phyloP scores from a whole-genome alignment of 192 early-diverging fungal species.

The Podila minutissima region DNA sequence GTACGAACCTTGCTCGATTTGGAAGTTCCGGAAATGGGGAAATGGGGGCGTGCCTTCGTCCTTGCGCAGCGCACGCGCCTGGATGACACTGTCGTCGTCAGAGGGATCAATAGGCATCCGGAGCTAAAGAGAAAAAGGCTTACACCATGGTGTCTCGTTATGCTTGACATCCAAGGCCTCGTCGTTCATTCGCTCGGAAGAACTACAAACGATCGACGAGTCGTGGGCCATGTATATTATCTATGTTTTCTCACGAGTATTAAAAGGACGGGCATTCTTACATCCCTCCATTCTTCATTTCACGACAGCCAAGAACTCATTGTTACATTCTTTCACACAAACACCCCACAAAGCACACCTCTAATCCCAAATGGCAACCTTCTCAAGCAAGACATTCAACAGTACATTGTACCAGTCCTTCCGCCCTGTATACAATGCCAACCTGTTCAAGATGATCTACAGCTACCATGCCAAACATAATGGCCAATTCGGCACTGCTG shows the following conservation, averaged over 20 bases:
- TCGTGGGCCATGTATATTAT: too few relatives aligned
- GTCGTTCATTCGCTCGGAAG: neutral
- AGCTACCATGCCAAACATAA: constrained; percentile 51
- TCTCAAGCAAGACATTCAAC: constrained; percentile 48
- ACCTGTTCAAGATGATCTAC: constrained; percentile 55
- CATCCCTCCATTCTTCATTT: neutral
- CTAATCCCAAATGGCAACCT: constrained; percentile 40
- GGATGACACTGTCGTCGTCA: too few relatives aligned
- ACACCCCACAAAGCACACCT: neutral
- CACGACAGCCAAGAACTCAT: neutral
- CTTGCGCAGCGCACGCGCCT: too few relatives aligned
- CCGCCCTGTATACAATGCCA: constrained; percentile 38
- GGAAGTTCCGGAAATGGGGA: too few relatives aligned
- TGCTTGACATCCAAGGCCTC: neutral
- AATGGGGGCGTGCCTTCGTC: too few relatives aligned
- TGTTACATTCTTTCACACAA: neutral
- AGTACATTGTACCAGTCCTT: constrained; percentile 48
- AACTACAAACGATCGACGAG: too few relatives aligned
- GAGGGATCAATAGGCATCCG: too few relatives aligned
- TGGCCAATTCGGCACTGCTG: constrained; percentile 52
- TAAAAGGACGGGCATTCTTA: too few relatives aligned
- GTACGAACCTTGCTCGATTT: too few relatives aligned
- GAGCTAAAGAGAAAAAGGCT: neutral
- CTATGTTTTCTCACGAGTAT: too few relatives aligned
- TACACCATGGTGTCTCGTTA: neutral